These are phyloP conservation scores for Euphorbia celastroides DNA, from an alignment of 441 rosid species.

Conservation along the genomic window DNA sequence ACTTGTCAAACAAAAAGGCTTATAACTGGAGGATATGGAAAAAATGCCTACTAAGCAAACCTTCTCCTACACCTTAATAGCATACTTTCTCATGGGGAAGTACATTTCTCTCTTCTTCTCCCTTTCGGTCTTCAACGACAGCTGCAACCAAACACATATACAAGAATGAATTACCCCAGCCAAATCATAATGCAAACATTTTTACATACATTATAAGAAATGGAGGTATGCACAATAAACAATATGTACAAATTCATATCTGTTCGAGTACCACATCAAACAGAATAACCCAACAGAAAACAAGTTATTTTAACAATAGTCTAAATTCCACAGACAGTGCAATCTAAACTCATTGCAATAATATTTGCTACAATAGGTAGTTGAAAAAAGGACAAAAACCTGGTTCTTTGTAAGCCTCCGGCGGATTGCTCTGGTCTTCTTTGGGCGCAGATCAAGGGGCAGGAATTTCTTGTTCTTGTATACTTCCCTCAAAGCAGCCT, in stretches of 20 bases:
- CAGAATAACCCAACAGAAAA: background rate
- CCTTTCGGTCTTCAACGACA: slow-evolving; percentile 31
- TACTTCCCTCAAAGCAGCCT: slow-evolving; percentile 73
- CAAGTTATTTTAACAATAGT: background rate
- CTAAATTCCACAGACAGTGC: background rate
- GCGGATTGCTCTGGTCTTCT: slow-evolving; percentile 91
- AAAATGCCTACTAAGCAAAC: slow-evolving; percentile 2
- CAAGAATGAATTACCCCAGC: background rate
- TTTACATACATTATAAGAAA: background rate
- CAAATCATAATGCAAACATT: background rate
- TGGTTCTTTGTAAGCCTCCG: slow-evolving; percentile 87
- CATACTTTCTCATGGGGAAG: slow-evolving; percentile 35
- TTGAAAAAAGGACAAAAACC: slow-evolving; percentile 30
- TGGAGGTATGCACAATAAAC: background rate
- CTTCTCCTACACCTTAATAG: slow-evolving; percentile 27
- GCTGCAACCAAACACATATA: slow-evolving; percentile 14
- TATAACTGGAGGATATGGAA: slow-evolving; percentile 14
- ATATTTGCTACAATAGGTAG: background rate
- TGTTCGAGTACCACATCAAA: background rate
- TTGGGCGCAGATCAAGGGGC: slow-evolving; percentile 96
- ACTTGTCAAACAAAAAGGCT: slow-evolving; percentile 11
- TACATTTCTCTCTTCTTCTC: slow-evolving; percentile 34
- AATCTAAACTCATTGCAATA: background rate
- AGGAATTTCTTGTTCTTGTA: slow-evolving; percentile 80
- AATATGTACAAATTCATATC: background rate